Evolutionary conservation across 140 eudicot species (phyloP), one percentile per base, ranked within the genome.

Genomic region (Stevia rebaudiana): DNA sequence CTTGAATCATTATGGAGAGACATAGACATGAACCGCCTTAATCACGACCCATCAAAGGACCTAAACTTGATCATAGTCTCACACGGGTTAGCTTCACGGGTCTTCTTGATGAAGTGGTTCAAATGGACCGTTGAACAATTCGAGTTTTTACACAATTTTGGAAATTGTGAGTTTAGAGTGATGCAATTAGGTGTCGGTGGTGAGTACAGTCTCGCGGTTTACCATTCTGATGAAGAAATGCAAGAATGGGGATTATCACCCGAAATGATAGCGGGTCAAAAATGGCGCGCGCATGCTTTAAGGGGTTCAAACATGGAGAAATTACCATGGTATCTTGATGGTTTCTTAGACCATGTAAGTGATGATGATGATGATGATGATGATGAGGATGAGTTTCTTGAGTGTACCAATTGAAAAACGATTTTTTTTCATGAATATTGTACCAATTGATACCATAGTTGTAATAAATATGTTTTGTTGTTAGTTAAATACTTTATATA

Each of bases 1-100:
- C 90, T 91, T 64, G 98, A 91, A 81, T 91, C 98, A 4, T 58
- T 91, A 47, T 91, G 98, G 98, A 84, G 98, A 76, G 98, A 91
- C 72, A 87, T 91, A 31, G 96, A 87, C 76, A 85, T 82, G 68
- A 83, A 84, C 11, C 86, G 98, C 77, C 89, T 84, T 25, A 80
- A 75, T 15, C 81, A 59, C 8, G 85, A 75, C 61, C 80, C 92
- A 0, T 24, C 67, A 12, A 80, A 72, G 5, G 96, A 87, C 37
- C 81, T 91, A 65, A 91, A 84, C 57, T 80, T 91, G 0, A 58
- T 91, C 58, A 83, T 91, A 13, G 79, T 91, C 37, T 82, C 96
- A 9, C 96, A 91, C n/a, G 98, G 98, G 23, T 84, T 91, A 6
- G 86, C 95, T 61, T 67, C 83, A 1, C 85, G 96, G 17, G 98